Evolutionary conservation across 345 rosid genomes (phyloP), one percentile per base, ranked within the genome.

Genomic region (Syzygium jambos): DNA sequence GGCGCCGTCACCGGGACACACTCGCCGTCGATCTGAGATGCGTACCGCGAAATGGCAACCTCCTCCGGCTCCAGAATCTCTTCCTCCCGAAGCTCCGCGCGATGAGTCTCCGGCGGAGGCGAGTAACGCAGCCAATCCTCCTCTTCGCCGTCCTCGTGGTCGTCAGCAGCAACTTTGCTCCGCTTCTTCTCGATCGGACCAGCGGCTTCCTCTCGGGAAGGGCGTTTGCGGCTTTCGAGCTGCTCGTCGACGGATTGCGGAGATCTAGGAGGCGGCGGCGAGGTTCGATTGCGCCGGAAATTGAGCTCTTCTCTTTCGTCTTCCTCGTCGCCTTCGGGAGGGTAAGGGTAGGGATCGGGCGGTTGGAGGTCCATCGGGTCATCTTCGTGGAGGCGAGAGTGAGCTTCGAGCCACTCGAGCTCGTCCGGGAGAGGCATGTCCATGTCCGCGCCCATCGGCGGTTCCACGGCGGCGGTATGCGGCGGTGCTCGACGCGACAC

Each of bases 401-500:
- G 89, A 51, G 96, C 94, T 91, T 95, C 99, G 21, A 96, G 97
- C 90, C 95, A 92, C 92, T 98, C 98, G 88, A 98, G 97, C 94
- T 98, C 99, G 88, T 95, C 98, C 7, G 96, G 94, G 2, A 88
- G 91, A 29, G 98, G 99, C 41, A 95, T 93, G 89, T 95, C 98
- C 91, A 93, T 90, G 29, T 97, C 95, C 94, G 93, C 93, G 46
- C 88, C 92, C 46, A 41, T 86, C 52, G 49, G 63, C 27, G 65
- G 65, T 2, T 73, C 82, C 82, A 22, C 49, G 13, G 82, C 0
- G 49, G 80, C 80, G 49, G 5, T 73, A 22, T 38, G 2, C 16
- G 78, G 78, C 78, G 80, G 14, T 22, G 82, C 82, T 38, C 49
- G 1, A 73, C 46, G 82, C 49, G 82, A 38, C 49, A 3, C 13